phyloP scores from a whole-genome alignment of 2,329 filamentous ascomycete species.

The Chlorencoelia australis region DNA sequence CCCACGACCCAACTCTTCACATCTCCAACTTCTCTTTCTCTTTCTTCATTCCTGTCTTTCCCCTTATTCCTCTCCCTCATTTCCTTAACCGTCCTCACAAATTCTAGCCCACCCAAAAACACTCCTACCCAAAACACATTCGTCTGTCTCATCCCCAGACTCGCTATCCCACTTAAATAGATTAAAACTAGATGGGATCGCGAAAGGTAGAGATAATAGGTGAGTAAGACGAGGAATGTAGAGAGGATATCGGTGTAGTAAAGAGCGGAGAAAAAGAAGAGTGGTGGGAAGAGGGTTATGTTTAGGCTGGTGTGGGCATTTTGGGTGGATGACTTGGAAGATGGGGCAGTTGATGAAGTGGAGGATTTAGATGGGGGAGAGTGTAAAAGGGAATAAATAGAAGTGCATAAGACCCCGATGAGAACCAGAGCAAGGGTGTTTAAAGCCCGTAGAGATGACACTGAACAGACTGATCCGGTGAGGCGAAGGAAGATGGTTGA shows the following conservation, averaged over 20 bases:
- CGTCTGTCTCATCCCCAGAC: slow-evolving; percentile 78
- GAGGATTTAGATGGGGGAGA: too few relatives aligned
- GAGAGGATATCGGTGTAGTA: slow-evolving; percentile 94
- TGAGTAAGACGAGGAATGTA: slow-evolving; percentile 61
- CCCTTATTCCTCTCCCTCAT: too few relatives aligned
- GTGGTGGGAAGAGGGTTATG: slow-evolving; percentile 71
- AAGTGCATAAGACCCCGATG: too few relatives aligned
- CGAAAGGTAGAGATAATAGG: slow-evolving; percentile 49
- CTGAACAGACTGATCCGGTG: too few relatives aligned
- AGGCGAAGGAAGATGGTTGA: slow-evolving; percentile 33
- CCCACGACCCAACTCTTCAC: not conserved
- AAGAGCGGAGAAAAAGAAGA: slow-evolving; percentile 93
- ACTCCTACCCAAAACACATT: slow-evolving; percentile 93
- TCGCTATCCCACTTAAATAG: slow-evolving; percentile 46
- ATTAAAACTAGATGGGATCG: slow-evolving; percentile 29
- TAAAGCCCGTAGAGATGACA: too few relatives aligned
- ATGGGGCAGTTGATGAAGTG: too few relatives aligned
- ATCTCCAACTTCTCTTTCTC: not conserved
- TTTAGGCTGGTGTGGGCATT: slow-evolving; percentile 66
- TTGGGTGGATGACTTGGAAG: too few relatives aligned
- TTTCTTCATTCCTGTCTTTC: not conserved
- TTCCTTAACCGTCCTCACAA: slow-evolving; percentile 39
- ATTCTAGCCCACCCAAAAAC: slow-evolving; percentile 57
- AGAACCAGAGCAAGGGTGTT: too few relatives aligned
- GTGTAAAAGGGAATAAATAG: too few relatives aligned